Conservation (phyloP, 306 rosid genomes). For the Cucumis cinereus region DNA sequence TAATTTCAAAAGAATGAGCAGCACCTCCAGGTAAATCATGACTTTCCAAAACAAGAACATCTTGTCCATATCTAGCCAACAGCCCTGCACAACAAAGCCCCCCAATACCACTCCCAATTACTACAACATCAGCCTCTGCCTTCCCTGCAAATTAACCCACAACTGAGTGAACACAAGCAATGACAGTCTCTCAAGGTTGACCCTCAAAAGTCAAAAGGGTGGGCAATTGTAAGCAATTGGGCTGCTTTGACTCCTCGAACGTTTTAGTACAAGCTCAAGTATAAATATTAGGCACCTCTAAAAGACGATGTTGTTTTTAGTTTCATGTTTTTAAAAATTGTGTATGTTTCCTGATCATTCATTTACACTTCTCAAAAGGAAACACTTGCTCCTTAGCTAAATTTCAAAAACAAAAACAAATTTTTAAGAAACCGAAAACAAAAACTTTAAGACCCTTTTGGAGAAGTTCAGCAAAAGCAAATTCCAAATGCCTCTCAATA, state of each 20-base stretch:
- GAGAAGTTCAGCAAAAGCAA: background rate
- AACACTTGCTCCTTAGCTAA: too few species aligned
- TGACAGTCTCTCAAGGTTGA: background rate
- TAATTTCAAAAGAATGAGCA: constrained; percentile 68
- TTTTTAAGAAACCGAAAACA: background rate
- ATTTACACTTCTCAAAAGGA: too few species aligned
- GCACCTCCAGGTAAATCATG: constrained; percentile 84
- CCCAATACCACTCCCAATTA: constrained; percentile 81
- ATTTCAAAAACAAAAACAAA: too few species aligned
- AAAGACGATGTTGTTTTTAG: too few species aligned
- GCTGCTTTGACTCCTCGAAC: background rate
- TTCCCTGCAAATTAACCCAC: constrained; percentile 20
- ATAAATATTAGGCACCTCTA: background rate
- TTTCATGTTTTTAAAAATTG: too few species aligned
- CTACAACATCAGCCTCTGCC: constrained; percentile 63
- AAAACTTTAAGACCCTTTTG: background rate
- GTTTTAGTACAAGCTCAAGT: background rate
- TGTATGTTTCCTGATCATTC: too few species aligned
- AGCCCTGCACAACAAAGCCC: constrained; percentile 78
- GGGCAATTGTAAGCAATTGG: background rate
- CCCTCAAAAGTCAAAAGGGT: background rate
- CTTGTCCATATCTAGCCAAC: constrained; percentile 62
- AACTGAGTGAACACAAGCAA: background rate
- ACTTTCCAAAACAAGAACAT: constrained; percentile 75
- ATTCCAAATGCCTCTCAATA: background rate